Evolutionary conservation across 2,329 filamentous ascomycete genomes (phyloP).

Genomic region (Aspergillus neoniger): DNA sequence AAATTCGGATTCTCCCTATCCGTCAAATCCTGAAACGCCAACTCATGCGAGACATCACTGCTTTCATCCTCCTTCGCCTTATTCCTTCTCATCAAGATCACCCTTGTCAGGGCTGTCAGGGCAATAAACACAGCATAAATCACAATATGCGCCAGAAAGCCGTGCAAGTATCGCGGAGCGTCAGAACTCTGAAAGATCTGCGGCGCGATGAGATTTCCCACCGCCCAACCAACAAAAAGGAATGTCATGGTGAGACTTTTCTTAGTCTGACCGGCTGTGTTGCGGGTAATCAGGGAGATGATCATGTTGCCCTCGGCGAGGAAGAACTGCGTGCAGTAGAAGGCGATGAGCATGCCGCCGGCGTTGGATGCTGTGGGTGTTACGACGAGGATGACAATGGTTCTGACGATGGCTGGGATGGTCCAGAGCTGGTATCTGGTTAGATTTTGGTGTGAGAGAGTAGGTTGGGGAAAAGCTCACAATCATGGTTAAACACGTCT

Average conservation of each 20-base stretch:
- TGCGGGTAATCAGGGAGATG: conserved; percentile 54
- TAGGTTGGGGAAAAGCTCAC: not conserved
- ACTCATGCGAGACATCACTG: conserved; percentile 13
- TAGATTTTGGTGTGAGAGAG: conserved; percentile 31
- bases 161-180: conserved; percentile 19
- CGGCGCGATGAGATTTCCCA: conserved; percentile 20
- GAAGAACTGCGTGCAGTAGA: conserved; percentile 73
- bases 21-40: conserved; percentile 21
- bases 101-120: not conserved
- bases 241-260: conserved; percentile 64
- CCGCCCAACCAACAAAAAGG: conserved; percentile 56
- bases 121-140: conserved; percentile 21
- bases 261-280: conserved; percentile 71
- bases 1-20: conserved; percentile 22
- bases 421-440: conserved; percentile 47
- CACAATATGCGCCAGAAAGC: conserved; percentile 21
- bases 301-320: conserved; percentile 61
- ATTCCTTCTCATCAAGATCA: not conserved
- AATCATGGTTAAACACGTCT: conserved; percentile 57
- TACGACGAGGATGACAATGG: conserved; percentile 67
- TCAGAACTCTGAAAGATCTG: conserved; percentile 17
- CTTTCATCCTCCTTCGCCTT: not conserved
- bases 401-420: conserved; percentile 68
- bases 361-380: conserved; percentile 55
- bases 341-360: conserved; percentile 66